These are phyloP conservation scores for Aspergillus cejpii DNA, from an alignment of 2,329 filamentous ascomycete species.

Conservation along the genomic window DNA sequence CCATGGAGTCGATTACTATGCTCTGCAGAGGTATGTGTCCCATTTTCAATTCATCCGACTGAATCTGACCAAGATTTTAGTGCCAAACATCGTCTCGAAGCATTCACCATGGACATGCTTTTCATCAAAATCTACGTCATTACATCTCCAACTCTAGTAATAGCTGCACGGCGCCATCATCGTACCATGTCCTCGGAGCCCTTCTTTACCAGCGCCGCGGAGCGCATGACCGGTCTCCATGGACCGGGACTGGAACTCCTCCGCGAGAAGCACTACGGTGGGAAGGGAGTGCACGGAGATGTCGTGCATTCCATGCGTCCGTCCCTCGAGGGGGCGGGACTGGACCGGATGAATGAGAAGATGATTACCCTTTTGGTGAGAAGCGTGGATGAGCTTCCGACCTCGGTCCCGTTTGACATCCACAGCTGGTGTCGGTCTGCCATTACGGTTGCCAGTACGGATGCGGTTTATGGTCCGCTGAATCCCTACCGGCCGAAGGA, in stretches of 20 bases:
- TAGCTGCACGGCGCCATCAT: slow-evolving; percentile 20
- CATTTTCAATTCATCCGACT: neutral
- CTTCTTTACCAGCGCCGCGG: slow-evolving; percentile 13
- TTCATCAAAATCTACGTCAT: slow-evolving; percentile 24
- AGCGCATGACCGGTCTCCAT: slow-evolving; percentile 17
- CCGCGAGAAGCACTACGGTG: slow-evolving; percentile 15
- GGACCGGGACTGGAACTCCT: slow-evolving; percentile 16
- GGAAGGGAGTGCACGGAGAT: slow-evolving; percentile 13
- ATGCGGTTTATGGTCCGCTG: slow-evolving; percentile 23
- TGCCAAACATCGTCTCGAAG: slow-evolving; percentile 12
- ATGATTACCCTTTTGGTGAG: slow-evolving; percentile 17
- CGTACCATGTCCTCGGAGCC: slow-evolving; percentile 22
- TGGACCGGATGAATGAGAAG: slow-evolving; percentile 24
- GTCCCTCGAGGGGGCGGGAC: slow-evolving; percentile 15
- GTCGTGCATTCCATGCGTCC: slow-evolving; percentile 23
- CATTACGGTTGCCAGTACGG: slow-evolving; percentile 25
- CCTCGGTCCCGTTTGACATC: slow-evolving; percentile 16
- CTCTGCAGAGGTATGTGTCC: slow-evolving; percentile 13
- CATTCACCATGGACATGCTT: slow-evolving; percentile 22
- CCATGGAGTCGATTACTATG: slow-evolving; percentile 22
- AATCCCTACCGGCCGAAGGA: slow-evolving; percentile 22
- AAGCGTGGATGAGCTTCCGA: slow-evolving; percentile 15
- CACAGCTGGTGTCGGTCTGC: slow-evolving; percentile 23
- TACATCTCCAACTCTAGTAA: slow-evolving; percentile 20
- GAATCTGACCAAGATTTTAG: slow-evolving; percentile 8